These are phyloP conservation scores for Ophiosphaerella herpotricha DNA, from an alignment of 2,329 filamentous ascomycete genomes.

Conservation along the genomic window DNA sequence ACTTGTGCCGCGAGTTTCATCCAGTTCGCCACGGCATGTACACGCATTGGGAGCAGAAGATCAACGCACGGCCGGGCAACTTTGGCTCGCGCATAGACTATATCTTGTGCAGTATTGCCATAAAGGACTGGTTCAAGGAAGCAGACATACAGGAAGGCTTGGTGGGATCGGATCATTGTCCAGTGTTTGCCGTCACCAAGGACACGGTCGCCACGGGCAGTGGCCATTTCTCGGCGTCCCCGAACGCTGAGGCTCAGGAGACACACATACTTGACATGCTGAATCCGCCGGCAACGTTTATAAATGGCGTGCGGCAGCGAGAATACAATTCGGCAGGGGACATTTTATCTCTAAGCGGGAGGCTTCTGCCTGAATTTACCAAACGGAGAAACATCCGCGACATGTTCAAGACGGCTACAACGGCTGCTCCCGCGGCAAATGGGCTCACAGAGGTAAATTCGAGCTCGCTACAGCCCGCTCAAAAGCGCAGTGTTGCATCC, in stretches of 20 bases:
- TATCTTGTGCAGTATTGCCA: slow-evolving; percentile 77
- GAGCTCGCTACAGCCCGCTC: slow-evolving; percentile 29
- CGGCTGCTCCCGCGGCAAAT: slow-evolving; percentile 4
- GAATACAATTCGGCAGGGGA: slow-evolving; percentile 68
- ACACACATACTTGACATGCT: slow-evolving; percentile 71
- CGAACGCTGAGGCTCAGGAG: slow-evolving; percentile 36
- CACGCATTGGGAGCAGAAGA: slow-evolving; percentile 94
- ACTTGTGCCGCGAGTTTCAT: slow-evolving; percentile 82
- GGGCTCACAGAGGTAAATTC: slow-evolving; percentile 4
- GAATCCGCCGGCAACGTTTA: slow-evolving; percentile 76
- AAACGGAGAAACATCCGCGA: slow-evolving; percentile 84
- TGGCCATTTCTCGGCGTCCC: too few relatives aligned
- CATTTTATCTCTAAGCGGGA: slow-evolving; percentile 75
- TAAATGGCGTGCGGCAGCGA: slow-evolving; percentile 65
- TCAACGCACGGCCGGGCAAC: slow-evolving; percentile 94
- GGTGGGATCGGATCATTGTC: slow-evolving; percentile 95
- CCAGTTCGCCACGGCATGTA: slow-evolving; percentile 86
- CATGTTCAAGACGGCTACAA: slow-evolving; percentile 69
- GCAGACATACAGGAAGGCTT: slow-evolving; percentile 91
- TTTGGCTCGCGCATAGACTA: slow-evolving; percentile 94
- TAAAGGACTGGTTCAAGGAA: slow-evolving; percentile 78
- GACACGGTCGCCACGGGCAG: slow-evolving; percentile 59
- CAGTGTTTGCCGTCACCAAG: slow-evolving; percentile 78
- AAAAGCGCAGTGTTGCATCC: slow-evolving; percentile 36
- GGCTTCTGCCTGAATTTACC: slow-evolving; percentile 85